Base-by-base conservation (phyloP, 129 eudicot species). In the Gnaphalium uliginosum region DNA sequence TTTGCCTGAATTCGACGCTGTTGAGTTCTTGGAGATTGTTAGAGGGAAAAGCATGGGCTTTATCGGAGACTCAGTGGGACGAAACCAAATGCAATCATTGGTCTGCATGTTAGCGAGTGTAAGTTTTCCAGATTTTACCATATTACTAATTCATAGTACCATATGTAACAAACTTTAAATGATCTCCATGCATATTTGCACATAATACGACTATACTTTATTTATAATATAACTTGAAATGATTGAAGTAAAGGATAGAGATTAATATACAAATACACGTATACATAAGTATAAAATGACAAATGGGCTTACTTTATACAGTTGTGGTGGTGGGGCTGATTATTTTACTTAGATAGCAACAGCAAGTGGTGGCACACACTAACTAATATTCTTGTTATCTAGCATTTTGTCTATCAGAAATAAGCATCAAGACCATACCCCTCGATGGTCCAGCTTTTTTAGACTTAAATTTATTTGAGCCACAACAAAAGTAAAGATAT, bases 11-110 rank as follows among this genome's bases (percentile, higher is more conserved):
- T 88, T 88, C 27, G 84, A 88, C 68, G 86, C 90, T 4, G 79
- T 62, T 21, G 84, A 79, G 77, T 88, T 88, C 79, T 69, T 88
- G 83, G 85, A 83, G 73, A 68, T 81, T 54, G 93, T 88, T 50
- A 81, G 86, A 71, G 90, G 88, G 35, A 88, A 88, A 69, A 81
- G 66, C 11, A 53, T 88, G 86, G 90, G 85, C 22, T 85, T 88
- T 70, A 56, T 88, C 33, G 93, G 93, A 19, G 93, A 88, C 71
- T 85, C 93, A 0, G 83, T 88, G 11, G 89, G 84, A 64, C 77
- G 93, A 76, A 88, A 88, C 83, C 93, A 88, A 79, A 83, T 88
- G 89, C 89, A 88, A 78, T 88, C 92, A 62, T 74, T 88, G 75
- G 86, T 83, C 66, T 88, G 93, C 83, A 83, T 88, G 78, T 60